Percentiles rank a stretch among this genome's conserved stretches.
phyloP scores from a whole-genome alignment of 2,329 filamentous ascomycete species.

The Monosporascus sp. region DNA sequence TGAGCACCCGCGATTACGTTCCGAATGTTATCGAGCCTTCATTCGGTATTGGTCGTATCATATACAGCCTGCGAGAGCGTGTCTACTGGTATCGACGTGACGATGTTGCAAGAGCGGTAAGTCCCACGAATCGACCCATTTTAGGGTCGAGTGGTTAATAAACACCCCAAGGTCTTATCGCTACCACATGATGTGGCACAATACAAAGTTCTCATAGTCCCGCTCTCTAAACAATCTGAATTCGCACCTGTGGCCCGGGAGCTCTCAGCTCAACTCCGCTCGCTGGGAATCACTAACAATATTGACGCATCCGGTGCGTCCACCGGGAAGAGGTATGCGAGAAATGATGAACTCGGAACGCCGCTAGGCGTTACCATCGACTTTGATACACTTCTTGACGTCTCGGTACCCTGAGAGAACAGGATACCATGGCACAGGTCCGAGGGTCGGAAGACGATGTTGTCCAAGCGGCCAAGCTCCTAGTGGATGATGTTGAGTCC shows the following conservation, averaged over 20 bases:
- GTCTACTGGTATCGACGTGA: too few species aligned
- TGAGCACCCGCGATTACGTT: too few species aligned
- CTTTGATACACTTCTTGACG: conserved; percentile 61
- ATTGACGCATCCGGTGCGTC: conserved; percentile 57
- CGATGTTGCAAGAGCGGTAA: too few species aligned
- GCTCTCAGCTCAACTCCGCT: conserved; percentile 48
- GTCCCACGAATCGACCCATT: too few species aligned
- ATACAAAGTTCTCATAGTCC: conserved; percentile 60
- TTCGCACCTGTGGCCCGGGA: conserved; percentile 52
- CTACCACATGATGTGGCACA: conserved; percentile 59
- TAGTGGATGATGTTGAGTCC: conserved; percentile 55
- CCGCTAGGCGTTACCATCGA: conserved; percentile 63
- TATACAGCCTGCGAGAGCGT: too few species aligned
- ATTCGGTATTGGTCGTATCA: too few species aligned
- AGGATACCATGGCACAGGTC: conserved; percentile 60
- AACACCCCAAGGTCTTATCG: conserved; percentile 46
- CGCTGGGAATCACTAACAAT: conserved; percentile 38
- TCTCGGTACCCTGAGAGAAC: conserved; percentile 56
- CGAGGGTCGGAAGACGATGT: conserved; percentile 57
- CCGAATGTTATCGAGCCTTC: too few species aligned
- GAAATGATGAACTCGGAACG: conserved; percentile 50
- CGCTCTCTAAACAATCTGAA: conserved; percentile 52
- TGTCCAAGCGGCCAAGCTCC: conserved; percentile 49
- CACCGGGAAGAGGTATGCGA: conserved; percentile 44
- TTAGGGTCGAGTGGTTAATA: too few species aligned